phyloP scores from a whole-genome alignment of 23 red algal genomes.

The Gracilaria domingensis region DNA sequence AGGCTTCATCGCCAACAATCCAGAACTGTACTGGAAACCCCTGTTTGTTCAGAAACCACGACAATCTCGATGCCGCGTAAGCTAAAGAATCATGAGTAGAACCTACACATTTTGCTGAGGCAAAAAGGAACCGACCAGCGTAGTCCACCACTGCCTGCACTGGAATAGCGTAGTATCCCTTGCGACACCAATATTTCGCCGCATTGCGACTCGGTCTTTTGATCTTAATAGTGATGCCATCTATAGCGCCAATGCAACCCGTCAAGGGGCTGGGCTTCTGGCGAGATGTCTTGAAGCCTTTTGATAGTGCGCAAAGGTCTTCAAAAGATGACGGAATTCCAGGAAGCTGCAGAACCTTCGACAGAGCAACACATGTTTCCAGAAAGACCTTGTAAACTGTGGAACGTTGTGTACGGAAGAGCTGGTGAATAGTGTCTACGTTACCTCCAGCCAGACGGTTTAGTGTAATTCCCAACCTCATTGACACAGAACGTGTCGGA shows the following conservation, averaged over 20 bases:
- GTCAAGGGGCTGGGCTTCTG: neutral
- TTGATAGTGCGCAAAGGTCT: neutral
- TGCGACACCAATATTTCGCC: neutral
- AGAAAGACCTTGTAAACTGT: constrained; percentile 20
- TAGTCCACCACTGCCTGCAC: constrained; percentile 40
- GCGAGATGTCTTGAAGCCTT: neutral
- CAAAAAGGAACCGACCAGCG: neutral
- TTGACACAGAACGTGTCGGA: neutral
- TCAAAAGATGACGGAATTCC: neutral
- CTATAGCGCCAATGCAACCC: constrained; percentile 20
- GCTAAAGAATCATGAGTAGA: constrained; percentile 36
- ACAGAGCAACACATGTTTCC: neutral
- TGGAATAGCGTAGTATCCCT: constrained; percentile 30
- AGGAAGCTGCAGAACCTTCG: neutral
- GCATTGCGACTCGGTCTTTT: neutral
- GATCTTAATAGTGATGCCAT: constrained; percentile 36
- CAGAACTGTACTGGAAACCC: constrained; percentile 4
- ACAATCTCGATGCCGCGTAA: neutral
- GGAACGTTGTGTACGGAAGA: neutral
- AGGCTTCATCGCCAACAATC: constrained; percentile 37
- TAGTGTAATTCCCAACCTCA: neutral
- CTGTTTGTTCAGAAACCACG: neutral
- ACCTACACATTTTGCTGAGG: constrained; percentile 22
- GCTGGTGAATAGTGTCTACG: neutral
- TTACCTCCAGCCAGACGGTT: neutral